Conservation (phyloP, 768 basidiomycete species). For the Lentinula raphanica region DNA sequence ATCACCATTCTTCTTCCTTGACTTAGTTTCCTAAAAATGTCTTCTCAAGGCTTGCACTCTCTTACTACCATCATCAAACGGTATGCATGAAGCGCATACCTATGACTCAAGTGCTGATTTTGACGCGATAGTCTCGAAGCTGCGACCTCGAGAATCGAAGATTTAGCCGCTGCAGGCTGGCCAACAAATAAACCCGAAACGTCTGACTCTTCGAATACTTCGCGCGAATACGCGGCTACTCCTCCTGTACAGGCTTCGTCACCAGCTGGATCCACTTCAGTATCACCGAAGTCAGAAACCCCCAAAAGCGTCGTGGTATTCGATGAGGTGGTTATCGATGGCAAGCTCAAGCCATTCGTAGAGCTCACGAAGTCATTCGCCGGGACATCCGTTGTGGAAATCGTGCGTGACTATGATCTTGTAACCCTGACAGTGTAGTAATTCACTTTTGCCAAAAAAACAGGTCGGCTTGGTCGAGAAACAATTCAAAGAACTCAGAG, state of each 20-base stretch:
- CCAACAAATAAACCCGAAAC: constrained; percentile 12
- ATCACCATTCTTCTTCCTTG: neutral
- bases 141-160: constrained; percentile 90
- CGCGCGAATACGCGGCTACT: constrained; percentile 5
- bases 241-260: constrained; percentile 24
- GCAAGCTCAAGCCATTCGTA: constrained; percentile 69
- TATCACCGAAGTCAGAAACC: constrained; percentile 17
- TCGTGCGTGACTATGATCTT: constrained; percentile 44
- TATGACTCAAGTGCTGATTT: constrained; percentile 9
- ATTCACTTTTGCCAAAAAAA: neutral
- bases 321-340: constrained; percentile 67
- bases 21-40: neutral
- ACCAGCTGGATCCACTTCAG: constrained; percentile 29
- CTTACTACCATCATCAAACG: constrained; percentile 81
- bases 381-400: constrained; percentile 63
- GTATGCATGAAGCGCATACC: constrained; percentile 27
- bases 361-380: constrained; percentile 69
- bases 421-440: neutral
- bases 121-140: constrained; percentile 73
- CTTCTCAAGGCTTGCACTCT: constrained; percentile 58
- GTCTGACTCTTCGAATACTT: neutral
- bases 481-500: constrained; percentile 63
- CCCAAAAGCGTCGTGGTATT: constrained; percentile 68
- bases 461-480: constrained; percentile 68
- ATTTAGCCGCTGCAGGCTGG: constrained; percentile 52